Base-by-base conservation (phyloP, 495 filamentous ascomycete species). In the Parachaetomium inaequale region DNA sequence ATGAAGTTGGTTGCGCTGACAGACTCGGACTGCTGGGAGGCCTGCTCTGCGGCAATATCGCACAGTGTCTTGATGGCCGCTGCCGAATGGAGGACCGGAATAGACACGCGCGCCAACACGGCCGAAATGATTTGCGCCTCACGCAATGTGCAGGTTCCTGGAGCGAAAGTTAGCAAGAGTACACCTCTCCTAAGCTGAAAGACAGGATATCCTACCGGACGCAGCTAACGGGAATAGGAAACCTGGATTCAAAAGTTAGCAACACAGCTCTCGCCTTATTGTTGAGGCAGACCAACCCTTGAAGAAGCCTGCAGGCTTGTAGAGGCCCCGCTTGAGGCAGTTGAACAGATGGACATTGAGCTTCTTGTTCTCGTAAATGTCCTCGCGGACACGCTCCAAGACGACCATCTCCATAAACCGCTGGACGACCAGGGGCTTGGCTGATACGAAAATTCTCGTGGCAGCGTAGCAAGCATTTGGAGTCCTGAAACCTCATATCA, bases 251-350 rank as follows among this genome's bases (percentile, higher is more conserved):
- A 8, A n/a, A 14, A n/a, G 58, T 60, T 36, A 62, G 54, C 26
- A 12, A 10, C 14, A 5, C 2, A n/a, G 7, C 1, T n/a, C 4
- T 7, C 12, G 2, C 21, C 10, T 7, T 12, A 23, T 14, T 0
- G 15, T 7, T 12, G 26, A 23, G 26, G 10, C n/a, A 12, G 19
- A 42, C 60, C 31, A n/a, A 67, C 94, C 94, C 74, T 97, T 97
- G 81, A 99, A 98, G 76, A 95, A 99, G 25, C 91, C 91, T 0
- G 91, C 89, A 2, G 94, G 95, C 70, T 97, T 98, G 80, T 96
- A 99, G 10, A 98, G 81, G 3, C 87, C 86, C 70, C 96, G 96
- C 74, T 96, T 96, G 50, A 98, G 78, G 2, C 91, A 85, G 61
- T 92, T 90, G 80, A 96, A 99, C 4, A 96, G 82, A 76, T 98